A percentile compares a stretch with the other conserved stretches of the same genome.
phyloP scores from a whole-genome alignment of 2,329 filamentous ascomycete species.

The Ceratocystis destructans region DNA sequence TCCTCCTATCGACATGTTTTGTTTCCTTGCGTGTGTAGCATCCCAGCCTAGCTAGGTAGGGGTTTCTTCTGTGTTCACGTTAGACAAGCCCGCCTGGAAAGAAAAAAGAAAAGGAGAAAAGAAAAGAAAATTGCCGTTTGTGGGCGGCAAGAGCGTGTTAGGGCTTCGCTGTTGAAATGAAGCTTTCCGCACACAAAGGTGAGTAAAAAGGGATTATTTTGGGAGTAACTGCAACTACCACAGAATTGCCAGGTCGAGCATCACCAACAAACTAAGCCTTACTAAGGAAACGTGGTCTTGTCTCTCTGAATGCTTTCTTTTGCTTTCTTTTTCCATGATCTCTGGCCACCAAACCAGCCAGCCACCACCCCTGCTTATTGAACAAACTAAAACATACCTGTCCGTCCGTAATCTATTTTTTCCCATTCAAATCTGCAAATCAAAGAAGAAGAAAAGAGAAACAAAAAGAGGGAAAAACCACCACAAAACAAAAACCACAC shows the following conservation, averaged over 20 bases:
- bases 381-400: background rate
- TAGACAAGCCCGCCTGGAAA: conserved; percentile 1
- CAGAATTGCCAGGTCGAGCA: background rate
- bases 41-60: background rate
- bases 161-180: background rate
- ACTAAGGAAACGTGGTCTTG: background rate
- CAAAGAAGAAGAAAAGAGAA: background rate
- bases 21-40: background rate
- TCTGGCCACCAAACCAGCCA: background rate
- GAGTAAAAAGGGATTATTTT: background rate
- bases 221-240: no score
- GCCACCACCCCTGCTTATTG: background rate
- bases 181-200: background rate
- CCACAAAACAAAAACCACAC: no score
- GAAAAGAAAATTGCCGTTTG: background rate
- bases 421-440: background rate
- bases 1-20: background rate
- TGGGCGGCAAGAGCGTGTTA: conserved; percentile 1
- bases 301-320: background rate
- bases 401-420: background rate
- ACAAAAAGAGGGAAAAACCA: no score
- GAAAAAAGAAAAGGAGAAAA: background rate
- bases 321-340: background rate
- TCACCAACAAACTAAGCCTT: background rate
- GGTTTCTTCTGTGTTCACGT: background rate